These are phyloP conservation scores for Bassia scoparia DNA, from an alignment of 148 eudicot genomes.

Conservation along the genomic window DNA sequence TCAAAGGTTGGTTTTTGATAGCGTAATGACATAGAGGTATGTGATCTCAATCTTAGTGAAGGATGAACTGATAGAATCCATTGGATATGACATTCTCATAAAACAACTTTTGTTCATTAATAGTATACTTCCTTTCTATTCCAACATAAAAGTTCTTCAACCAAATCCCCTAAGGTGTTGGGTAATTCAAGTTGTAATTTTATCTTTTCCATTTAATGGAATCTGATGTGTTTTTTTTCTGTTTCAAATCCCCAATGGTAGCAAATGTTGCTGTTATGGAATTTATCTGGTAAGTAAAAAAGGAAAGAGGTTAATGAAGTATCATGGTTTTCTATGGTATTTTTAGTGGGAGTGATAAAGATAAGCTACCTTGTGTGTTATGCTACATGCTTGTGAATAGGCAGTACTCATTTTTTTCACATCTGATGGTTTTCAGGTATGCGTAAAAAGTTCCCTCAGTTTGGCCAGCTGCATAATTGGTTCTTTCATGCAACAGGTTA, in stretches of 20 bases:
- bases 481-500: constrained; percentile 94
- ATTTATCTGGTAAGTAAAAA: not conserved
- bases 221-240: not conserved
- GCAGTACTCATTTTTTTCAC: not conserved
- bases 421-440: constrained; percentile 41
- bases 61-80: no score
- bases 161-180: no score
- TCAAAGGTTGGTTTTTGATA: no score
- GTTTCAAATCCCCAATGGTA: not conserved
- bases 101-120: no score
- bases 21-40: no score
- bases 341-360: not conserved
- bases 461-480: constrained; percentile 95
- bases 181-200: not conserved
- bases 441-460: constrained; percentile 96
- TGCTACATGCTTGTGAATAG: constrained; percentile 5
- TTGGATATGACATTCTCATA: no score
- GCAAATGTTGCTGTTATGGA: not conserved
- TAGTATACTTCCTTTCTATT: no score
- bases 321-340: not conserved
- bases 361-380: not conserved
- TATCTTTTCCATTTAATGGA: not conserved
- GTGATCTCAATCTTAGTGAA: no score
- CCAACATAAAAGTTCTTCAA: no score
- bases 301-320: not conserved